These are phyloP conservation scores for Mucor velutinosus DNA, from an alignment of 371 early-diverging fungal species.

Conservation along the genomic window DNA sequence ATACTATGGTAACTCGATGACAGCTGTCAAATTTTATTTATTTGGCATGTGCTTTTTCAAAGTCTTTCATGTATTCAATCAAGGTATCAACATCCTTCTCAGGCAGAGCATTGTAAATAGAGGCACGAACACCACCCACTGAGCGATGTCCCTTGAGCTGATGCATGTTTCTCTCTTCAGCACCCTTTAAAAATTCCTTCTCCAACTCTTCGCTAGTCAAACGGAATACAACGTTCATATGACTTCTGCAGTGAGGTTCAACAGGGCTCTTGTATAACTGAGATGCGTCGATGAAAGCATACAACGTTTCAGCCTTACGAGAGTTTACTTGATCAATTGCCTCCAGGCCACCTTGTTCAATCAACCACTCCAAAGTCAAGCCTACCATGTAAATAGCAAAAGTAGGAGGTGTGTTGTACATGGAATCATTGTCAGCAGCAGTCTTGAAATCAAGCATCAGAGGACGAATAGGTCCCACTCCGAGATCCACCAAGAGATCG, in stretches of 20 bases:
- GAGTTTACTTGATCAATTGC: constrained; percentile 65
- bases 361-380: constrained; percentile 83
- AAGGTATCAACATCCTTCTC: constrained; percentile 79
- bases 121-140: constrained; percentile 91
- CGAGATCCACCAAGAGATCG: constrained; percentile 71
- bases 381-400: constrained; percentile 93
- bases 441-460: constrained; percentile 88
- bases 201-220: constrained; percentile 77
- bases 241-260: constrained; percentile 62
- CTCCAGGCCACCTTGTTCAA: constrained; percentile 77
- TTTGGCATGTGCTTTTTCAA: constrained; percentile 55
- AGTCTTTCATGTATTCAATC: constrained; percentile 78
- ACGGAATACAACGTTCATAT: constrained; percentile 93
- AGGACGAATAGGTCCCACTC: constrained; percentile 62
- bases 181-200: constrained; percentile 76
- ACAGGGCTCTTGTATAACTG: constrained; percentile 76
- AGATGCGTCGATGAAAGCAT: constrained; percentile 69
- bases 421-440: constrained; percentile 77
- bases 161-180: constrained; percentile 76
- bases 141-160: constrained; percentile 95
- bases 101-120: constrained; percentile 93
- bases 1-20: background rate
- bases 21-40: background rate
- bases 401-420: constrained; percentile 97
- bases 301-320: constrained; percentile 71